Conservation (phyloP, 805 yeast species). For the Kluyveromyces wickerhamii region DNA sequence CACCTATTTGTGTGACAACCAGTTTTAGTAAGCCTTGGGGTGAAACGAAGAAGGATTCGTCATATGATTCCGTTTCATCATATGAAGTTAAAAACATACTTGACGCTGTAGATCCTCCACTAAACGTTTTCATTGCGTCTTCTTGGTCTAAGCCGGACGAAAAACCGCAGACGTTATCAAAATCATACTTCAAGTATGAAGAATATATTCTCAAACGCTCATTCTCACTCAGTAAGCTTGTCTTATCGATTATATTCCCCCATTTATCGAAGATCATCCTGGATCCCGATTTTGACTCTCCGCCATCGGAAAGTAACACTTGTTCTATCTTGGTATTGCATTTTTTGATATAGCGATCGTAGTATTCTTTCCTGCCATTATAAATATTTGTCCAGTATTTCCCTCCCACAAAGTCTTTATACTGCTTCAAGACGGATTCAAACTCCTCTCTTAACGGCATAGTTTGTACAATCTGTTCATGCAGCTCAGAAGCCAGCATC, state of each 20-base stretch:
- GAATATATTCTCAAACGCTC: constrained; percentile 26
- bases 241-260: constrained; percentile 32
- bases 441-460: constrained; percentile 28
- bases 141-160: constrained; percentile 10
- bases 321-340: constrained; percentile 31
- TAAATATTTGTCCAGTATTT: constrained; percentile 84
- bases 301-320: constrained; percentile 18
- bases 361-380: constrained; percentile 34
- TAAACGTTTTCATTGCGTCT: constrained; percentile 24
- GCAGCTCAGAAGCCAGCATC: constrained; percentile 49
- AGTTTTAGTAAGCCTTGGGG: constrained; percentile 59
- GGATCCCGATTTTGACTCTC: constrained; percentile 15
- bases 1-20: constrained; percentile 86
- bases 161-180: constrained; percentile 24
- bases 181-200: constrained; percentile 25
- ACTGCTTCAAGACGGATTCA: constrained; percentile 42
- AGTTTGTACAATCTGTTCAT: constrained; percentile 41
- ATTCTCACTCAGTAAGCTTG: constrained; percentile 24
- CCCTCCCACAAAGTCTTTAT: constrained; percentile 53
- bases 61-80: constrained; percentile 16
- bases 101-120: constrained; percentile 69
- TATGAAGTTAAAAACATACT: constrained; percentile 41
- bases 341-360: constrained; percentile 28
- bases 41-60: constrained; percentile 38
- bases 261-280: constrained; percentile 30